Evolutionary conservation across 257 asterid species (phyloP), one percentile per base, ranked within the genome.

Genomic region (Craterostigma plantagineum): DNA sequence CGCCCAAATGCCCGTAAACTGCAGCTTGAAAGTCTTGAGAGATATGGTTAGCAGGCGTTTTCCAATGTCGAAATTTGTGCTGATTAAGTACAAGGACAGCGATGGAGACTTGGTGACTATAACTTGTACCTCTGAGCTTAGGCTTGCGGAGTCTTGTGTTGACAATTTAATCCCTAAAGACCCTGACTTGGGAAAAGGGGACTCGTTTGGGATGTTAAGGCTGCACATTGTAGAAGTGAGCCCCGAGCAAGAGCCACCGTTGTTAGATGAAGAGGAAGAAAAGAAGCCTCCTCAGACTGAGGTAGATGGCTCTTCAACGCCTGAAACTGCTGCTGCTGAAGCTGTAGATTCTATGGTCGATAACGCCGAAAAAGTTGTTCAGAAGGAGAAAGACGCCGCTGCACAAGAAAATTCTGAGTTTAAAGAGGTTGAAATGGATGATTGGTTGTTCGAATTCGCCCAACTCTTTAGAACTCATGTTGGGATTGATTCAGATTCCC

Each of bases 361-460:
- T 33, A 15, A 7, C 1, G 48, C 30, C 30, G 30, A 23, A 6
- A 23, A 23, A 23, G 6, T 23, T 6, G 4, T 6, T 23, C 30
- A 23, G 2, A 23, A 23, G 30, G 30, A 23, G 30, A 23, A n/a
- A n/a, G n/a, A n/a, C n/a, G n/a, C 30, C 0, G 83, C 57, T 53
- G 55, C 57, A 16, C 7, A 68, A 5, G 94, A 69, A 34, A 86
- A 76, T 18, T 68, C 64, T 0, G 93, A 76, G 58, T 62, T 63
- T 47, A 87, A 87, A 70, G 97, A 87, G 56, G 92, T 87, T 46
- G 97, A 87, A 67, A 82, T 82, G 80, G 98, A 87, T 50, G 98
- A 82, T 58, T 90, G 99, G 99, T 58, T 90, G 9, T 83, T 80
- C 51, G 99, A 90, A 64, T 90, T 90, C 54, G 99, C 95, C 0